Percentiles rank a stretch among this genome's conserved stretches.
phyloP scores from a whole-genome alignment of 371 early-diverging fungal species.

The Basidiobolus meristosporus region DNA sequence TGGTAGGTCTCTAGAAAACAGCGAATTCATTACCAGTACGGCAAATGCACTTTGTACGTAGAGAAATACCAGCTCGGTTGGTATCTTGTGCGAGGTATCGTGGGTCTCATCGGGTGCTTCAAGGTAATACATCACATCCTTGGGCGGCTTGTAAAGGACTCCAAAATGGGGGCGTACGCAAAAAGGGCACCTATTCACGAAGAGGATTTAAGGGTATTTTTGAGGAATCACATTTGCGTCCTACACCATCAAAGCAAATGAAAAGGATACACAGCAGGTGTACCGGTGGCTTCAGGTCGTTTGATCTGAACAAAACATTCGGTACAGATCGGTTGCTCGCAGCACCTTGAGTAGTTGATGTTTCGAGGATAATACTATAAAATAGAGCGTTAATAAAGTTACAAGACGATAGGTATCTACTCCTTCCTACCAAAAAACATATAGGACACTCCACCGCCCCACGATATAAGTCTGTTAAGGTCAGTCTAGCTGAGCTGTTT shows the following conservation, averaged over 20 bases:
- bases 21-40: not conserved
- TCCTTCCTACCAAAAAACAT: conserved; percentile 56
- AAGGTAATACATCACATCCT: conserved; percentile 5
- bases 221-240: too few relatives aligned
- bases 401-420: not conserved
- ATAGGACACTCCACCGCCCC: conserved; percentile 80
- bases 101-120: not conserved
- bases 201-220: not conserved
- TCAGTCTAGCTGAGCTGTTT: conserved; percentile 1
- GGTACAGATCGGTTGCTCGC: conserved; percentile 87
- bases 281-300: conserved; percentile 28
- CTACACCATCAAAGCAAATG: too few relatives aligned
- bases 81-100: conserved; percentile 3
- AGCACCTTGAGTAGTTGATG: conserved; percentile 84
- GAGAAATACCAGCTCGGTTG: conserved; percentile 8
- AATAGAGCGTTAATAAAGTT: not conserved
- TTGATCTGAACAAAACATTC: conserved; percentile 89
- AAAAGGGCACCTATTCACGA: conserved; percentile 65
- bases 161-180: conserved; percentile 78
- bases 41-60: conserved; percentile 5
- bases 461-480: conserved; percentile 20
- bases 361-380: conserved; percentile 69
- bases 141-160: conserved; percentile 39
- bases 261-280: conserved; percentile 13
- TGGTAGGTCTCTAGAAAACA: not conserved